Base-by-base conservation (phyloP, 495 filamentous ascomycete genomes). In the Polyplosphaeria fusca region DNA sequence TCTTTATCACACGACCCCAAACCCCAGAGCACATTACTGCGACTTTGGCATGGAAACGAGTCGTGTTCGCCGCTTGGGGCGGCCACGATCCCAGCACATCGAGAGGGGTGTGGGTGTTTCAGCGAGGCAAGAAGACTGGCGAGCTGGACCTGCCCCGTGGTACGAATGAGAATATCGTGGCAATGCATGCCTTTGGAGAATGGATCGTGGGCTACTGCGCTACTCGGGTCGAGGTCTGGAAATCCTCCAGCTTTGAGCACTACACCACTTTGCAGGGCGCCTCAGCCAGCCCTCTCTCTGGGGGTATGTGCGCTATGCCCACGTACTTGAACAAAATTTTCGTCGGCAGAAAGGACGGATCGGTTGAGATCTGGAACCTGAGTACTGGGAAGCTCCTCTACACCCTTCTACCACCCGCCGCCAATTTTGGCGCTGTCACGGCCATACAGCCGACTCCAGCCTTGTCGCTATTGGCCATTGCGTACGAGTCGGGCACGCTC, bases 241-340 rank as follows among this genome's bases (percentile, higher is more conserved):
- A 87, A 68, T 86, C 85, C 48, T 67, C 76, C n/a, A 89, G 83
- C 0, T 77, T 88, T 28, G 89, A 96, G 66, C 85, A 96, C 65
- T 95, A 97, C 74, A 94, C 92, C 0, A 91, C 88, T 12, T 72
- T 96, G 32, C 52, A 72, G 16, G 61, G 73, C 54, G 65, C 59
- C 22, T 42, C 73, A 23, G 58, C 73, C 47, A 71, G 77, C 30
- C 19, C 84, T 56, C 78, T 93, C 20, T 87, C 86, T 0, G 86
- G 87, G 5, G 77, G 82, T 27, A 77, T 95, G 42, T 83, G 78
- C 67, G 91, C 80, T 65, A 87, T 95, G 86, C 89, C 91, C 13
- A 96, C 92, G 0, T 97, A 86, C 70, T 73, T 97, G 22, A 99
- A 97, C 76, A 99, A 99, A 71, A 77, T 99, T 25, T 88, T 97